Evolutionary conservation across 768 basidiomycete species (phyloP), one percentile per base, ranked within the genome.

Genomic region (Naganishia randhawae): DNA sequence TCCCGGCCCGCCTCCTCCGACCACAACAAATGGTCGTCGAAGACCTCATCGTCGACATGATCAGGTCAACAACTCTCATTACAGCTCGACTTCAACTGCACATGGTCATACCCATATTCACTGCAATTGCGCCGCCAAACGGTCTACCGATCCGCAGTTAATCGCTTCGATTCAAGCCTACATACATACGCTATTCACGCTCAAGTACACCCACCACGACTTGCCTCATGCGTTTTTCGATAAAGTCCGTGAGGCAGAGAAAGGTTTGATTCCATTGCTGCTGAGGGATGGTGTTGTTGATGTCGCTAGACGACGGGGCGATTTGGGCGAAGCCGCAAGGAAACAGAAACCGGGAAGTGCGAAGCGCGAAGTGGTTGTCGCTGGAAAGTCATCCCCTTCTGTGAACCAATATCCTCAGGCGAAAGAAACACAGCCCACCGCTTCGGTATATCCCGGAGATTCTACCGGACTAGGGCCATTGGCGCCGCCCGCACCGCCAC

Each of bases 141-240:
- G 57, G 2, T 61, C 57, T 19, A 61, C 57, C n/a, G 57, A 61
- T 41, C 57, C 57, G 10, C 22, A 61, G 5, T 27, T 61, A 16
- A 61, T 61, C 22, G 29, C 57, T 6, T 61, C 57, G 22, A 61
- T 61, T 42, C 57, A 61, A 42, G 35, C 19, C 25, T 61, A 61
- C 37, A 61, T 61, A 9, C 57, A 61, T n/a, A 41, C 57, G 7
- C 57, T 61, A 5, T 61, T 61, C 57, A 61, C 57, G n/a, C 57
- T 61, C 57, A 61, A 61, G 16, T 61, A 61, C 37, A 39, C 57
- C 6, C n/a, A 61, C 10, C 57, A 61, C 57, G 57, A 61, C 39
- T 41, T 61, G 57, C 57, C 57, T 35, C 57, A 61, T 25, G 19
- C 57, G 37, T 61, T 61, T 39, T 61, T 61, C 17, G 57, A 61